A percentile compares a stretch with the other conserved stretches of the same genome.
Conservation (phyloP, 139 green algal genomes). For the Chlorella sp. region DNA sequence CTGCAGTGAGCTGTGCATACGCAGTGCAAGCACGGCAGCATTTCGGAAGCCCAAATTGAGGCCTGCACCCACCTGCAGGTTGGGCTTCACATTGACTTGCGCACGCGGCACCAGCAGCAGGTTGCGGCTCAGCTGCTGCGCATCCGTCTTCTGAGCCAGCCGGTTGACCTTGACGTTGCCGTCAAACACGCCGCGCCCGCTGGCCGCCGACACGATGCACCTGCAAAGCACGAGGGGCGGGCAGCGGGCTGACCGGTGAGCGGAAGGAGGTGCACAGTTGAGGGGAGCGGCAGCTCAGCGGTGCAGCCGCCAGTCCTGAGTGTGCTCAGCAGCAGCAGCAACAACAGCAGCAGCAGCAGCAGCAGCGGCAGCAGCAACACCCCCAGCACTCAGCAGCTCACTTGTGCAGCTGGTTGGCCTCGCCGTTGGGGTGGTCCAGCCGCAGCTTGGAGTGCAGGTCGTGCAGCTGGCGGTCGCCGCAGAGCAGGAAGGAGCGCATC, state of each 20-base stretch:
- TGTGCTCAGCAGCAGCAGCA: too few species aligned
- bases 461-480: constrained; percentile 88
- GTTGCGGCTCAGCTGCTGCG: constrained; percentile 94
- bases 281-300: too few species aligned
- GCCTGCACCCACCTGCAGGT: constrained; percentile 85
- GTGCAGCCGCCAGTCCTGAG: too few species aligned
- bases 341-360: too few species aligned
- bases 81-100: constrained; percentile 98
- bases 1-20: too few species aligned
- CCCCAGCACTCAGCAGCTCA: constrained; percentile 42
- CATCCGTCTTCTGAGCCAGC: constrained; percentile 95
- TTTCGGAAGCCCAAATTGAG: too few species aligned
- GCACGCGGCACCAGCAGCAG: constrained; percentile 93
- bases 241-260: too few species aligned
- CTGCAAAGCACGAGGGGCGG: constrained; percentile 2
- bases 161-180: constrained; percentile 94
- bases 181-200: constrained; percentile 94
- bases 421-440: constrained; percentile 82
- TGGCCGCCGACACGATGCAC: constrained; percentile 89
- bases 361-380: too few species aligned
- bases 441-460: constrained; percentile 93
- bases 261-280: too few species aligned
- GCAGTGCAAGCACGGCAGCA: too few species aligned
- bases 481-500: constrained; percentile 92
- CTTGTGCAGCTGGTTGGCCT: constrained; percentile 96